These are phyloP conservation scores for Luzula sylvatica DNA, from an alignment of 176 grass and related monocot species.

Conservation along the genomic window DNA sequence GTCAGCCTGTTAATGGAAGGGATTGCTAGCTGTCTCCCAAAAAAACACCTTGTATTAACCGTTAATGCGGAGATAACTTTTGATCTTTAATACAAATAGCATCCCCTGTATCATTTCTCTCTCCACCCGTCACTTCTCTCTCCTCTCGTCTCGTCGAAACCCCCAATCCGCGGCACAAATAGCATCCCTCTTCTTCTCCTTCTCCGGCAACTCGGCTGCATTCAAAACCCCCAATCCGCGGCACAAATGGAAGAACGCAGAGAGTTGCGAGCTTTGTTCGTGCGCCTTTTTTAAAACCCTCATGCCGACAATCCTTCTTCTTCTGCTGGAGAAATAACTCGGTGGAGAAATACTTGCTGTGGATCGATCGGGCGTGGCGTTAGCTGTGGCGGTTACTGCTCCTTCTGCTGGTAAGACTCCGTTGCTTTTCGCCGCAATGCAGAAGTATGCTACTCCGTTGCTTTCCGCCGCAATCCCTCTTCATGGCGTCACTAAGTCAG, in stretches of 20 bases:
- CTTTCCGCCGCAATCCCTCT: conserved; percentile 66
- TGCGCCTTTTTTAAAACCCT: conserved; percentile 47
- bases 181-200: too few relatives aligned
- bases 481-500: conserved; percentile 87
- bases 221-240: conserved; percentile 49
- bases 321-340: conserved; percentile 46
- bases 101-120: too few relatives aligned
- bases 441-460: conserved; percentile 64
- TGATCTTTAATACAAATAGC: too few relatives aligned
- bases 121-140: too few relatives aligned
- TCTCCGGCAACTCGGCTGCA: conserved; percentile 45
- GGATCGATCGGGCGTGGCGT: not conserved
- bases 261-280: conserved; percentile 44
- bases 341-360: not conserved
- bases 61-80: too few relatives aligned
- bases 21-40: too few relatives aligned
- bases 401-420: conserved; percentile 20
- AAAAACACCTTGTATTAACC: too few relatives aligned
- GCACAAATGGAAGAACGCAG: conserved; percentile 69
- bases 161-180: too few relatives aligned
- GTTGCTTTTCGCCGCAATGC: conserved; percentile 54
- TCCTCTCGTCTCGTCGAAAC: too few relatives aligned
- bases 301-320: conserved; percentile 38
- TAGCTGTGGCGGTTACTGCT: not conserved
- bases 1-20: too few relatives aligned